Evolutionary conservation across 1,139 yeast species (phyloP).

Genomic region (Suhomyces maxii): DNA sequence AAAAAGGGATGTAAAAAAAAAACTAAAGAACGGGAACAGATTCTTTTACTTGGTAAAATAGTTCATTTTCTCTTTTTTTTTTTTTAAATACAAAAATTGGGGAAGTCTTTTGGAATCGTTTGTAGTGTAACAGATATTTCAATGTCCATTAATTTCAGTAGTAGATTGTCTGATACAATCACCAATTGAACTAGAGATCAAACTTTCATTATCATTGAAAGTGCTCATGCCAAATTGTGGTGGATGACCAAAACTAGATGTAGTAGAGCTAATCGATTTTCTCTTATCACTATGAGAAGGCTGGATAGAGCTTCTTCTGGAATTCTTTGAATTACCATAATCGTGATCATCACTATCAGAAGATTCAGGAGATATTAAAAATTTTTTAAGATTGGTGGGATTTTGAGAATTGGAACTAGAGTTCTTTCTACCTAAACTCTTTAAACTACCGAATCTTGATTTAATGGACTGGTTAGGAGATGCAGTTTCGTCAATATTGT

Average conservation of each 20-base stretch:
- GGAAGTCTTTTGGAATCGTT: too few relatives aligned
- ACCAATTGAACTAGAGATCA: conserved; percentile 40
- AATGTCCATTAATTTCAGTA: conserved; percentile 37
- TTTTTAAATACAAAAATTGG: too few relatives aligned
- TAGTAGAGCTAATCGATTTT: conserved; percentile 14
- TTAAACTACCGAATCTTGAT: conserved; percentile 9
- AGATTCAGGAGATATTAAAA: conserved; percentile 25
- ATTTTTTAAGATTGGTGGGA: conserved; percentile 5
- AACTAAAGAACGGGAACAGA: too few relatives aligned
- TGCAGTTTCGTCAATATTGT: conserved; percentile 3
- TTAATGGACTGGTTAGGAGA: conserved; percentile 4
- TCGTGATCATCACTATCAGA: conserved; percentile 17
- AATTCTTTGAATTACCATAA: conserved; percentile 5
- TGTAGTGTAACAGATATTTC: not conserved
- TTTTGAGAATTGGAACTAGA: not conserved
- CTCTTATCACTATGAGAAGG: conserved; percentile 10
- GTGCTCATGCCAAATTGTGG: conserved; percentile 7
- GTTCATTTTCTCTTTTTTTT: too few relatives aligned
- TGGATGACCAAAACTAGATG: conserved; percentile 10
- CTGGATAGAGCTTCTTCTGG: conserved; percentile 5
- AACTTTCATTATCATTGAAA: conserved; percentile 27
- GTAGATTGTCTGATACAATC: conserved; percentile 42
- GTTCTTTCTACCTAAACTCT: conserved; percentile 7
- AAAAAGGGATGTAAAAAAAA: too few relatives aligned
- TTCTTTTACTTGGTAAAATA: too few relatives aligned